Evolutionary conservation across 768 basidiomycete species (phyloP).

Genomic region (Ephemerocybe angulata): DNA sequence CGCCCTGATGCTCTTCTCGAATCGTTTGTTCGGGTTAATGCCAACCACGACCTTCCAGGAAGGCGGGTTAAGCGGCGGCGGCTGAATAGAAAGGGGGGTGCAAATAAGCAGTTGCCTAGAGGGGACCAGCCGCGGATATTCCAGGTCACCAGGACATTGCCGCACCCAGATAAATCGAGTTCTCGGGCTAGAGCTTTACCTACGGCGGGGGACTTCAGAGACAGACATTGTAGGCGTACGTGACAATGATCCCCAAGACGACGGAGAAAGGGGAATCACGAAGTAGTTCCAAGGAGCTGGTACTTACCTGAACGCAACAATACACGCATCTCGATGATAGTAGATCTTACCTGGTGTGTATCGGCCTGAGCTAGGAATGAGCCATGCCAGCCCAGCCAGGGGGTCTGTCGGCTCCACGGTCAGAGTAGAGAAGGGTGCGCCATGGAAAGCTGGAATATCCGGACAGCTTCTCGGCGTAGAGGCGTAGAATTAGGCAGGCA

Average conservation of each 20-base stretch:
- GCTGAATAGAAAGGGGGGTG: slow-evolving; percentile 2
- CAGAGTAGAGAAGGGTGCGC: neutral
- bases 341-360: too few species aligned
- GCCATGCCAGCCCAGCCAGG: too few species aligned
- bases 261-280: neutral
- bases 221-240: neutral
- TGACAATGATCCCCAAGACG: slow-evolving; percentile 7
- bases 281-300: neutral
- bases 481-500: neutral
- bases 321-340: slow-evolving; percentile 1
- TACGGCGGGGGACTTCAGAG: neutral
- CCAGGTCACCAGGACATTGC: neutral
- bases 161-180: neutral
- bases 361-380: too few species aligned
- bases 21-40: neutral
- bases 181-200: neutral
- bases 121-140: slow-evolving; percentile 1
- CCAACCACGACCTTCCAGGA: neutral
- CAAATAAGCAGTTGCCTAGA: neutral
- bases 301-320: neutral
- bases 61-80: slow-evolving; percentile 1
- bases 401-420: too few species aligned
- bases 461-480: neutral
- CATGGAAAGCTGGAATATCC: neutral
- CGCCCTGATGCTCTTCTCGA: neutral